These are phyloP conservation scores for Ophiostoma sp. DNA, from an alignment of 2,329 filamentous ascomycete species.

Conservation along the genomic window DNA sequence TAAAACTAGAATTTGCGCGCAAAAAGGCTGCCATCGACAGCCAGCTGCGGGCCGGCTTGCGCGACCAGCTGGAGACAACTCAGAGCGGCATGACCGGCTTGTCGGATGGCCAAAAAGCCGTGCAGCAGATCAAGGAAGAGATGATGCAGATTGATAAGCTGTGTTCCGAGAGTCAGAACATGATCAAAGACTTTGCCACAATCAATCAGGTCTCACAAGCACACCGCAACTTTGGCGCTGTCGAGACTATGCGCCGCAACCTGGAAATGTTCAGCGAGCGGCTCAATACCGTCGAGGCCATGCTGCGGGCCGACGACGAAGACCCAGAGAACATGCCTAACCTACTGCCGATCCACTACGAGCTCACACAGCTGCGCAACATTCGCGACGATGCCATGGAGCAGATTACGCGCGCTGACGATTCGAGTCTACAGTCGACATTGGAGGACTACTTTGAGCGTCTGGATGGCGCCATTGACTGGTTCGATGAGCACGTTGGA, in stretches of 20 bases:
- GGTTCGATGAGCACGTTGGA: slow-evolving; percentile 94
- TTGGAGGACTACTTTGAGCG: slow-evolving; percentile 84
- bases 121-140: slow-evolving; percentile 92
- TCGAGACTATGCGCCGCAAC: slow-evolving; percentile 87
- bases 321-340: slow-evolving; percentile 90
- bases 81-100: slow-evolving; percentile 89
- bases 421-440: slow-evolving; percentile 70
- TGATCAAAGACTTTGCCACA: slow-evolving; percentile 92
- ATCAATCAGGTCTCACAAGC: slow-evolving; percentile 91
- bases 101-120: slow-evolving; percentile 82
- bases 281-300: slow-evolving; percentile 66
- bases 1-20: slow-evolving; percentile 88
- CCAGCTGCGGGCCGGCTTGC: slow-evolving; percentile 79
- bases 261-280: slow-evolving; percentile 81
- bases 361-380: slow-evolving; percentile 84
- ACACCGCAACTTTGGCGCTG: slow-evolving; percentile 91
- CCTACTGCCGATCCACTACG: slow-evolving; percentile 81
- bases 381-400: slow-evolving; percentile 96
- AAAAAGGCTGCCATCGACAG: slow-evolving; percentile 90
- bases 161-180: slow-evolving; percentile 93
- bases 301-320: slow-evolving; percentile 77
- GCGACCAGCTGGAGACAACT: slow-evolving; percentile 89
- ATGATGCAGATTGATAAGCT: slow-evolving; percentile 98
- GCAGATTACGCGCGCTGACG: slow-evolving; percentile 76
- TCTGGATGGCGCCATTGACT: slow-evolving; percentile 80